A percentile compares a stretch with the other conserved stretches of the same genome.
Evolutionary conservation across 176 grass and related monocot species (phyloP).

Genomic region (Secale cereale): DNA sequence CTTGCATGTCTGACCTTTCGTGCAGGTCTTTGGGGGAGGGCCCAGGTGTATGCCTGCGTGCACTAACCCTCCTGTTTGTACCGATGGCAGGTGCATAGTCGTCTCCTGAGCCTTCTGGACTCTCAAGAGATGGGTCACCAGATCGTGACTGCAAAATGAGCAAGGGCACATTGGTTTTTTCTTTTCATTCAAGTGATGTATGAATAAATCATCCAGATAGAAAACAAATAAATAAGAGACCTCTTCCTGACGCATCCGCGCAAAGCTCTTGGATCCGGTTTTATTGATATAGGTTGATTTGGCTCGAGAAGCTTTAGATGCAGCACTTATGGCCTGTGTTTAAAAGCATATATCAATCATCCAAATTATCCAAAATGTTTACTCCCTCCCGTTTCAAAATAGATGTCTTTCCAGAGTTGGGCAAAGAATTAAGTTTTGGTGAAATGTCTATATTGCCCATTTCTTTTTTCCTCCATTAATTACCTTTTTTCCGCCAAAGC

Average conservation of each 20-base stretch:
- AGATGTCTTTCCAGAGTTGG: background rate
- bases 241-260: slow-evolving; percentile 39
- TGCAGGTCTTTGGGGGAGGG: background rate
- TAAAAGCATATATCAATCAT: background rate
- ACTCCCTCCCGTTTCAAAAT: background rate
- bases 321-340: slow-evolving; percentile 11
- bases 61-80: background rate
- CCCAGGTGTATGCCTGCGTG: background rate
- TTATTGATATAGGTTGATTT: slow-evolving; percentile 20
- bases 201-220: background rate
- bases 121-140: background rate
- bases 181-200: background rate
- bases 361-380: background rate
- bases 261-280: slow-evolving; percentile 40
- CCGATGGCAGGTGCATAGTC: background rate
- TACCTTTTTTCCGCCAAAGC: background rate
- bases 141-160: background rate
- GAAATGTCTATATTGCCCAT: background rate
- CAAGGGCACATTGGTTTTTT: background rate
- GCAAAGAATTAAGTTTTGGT: background rate
- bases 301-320: slow-evolving; percentile 4
- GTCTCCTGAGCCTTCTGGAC: background rate
- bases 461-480: background rate
- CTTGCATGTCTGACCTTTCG: background rate
- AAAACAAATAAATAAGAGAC: slow-evolving; percentile 16